Evolutionary conservation across 768 basidiomycete genomes (phyloP), one percentile per base, ranked within the genome.

Genomic region (Termitomyces sp.): DNA sequence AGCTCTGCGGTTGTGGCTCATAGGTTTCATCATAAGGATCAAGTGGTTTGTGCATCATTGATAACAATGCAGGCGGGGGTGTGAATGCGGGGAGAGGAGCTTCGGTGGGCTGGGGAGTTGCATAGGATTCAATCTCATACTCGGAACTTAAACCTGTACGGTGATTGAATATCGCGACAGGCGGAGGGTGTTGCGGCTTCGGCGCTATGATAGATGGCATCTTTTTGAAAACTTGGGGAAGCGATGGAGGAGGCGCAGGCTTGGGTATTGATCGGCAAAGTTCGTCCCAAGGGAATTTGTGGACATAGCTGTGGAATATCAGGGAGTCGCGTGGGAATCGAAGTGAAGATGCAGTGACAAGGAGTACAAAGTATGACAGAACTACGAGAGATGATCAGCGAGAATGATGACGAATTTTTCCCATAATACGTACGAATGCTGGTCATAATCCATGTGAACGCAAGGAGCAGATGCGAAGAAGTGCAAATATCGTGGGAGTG

Each of bases 381-480:
- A 87, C 87, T 89, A 55, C 5, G 38, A 11, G 45, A 51, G 42
- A 44, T 55, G 22, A 45, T 44, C 48, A 55, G 44, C 11, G 51
- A n/a, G 40, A 28, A 46, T 49, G 35, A 51, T 30, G 17, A 15
- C 40, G 2, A 48, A 42, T 30, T 41, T 9, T 28, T 41, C 10
- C 24, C 26, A 17, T 24, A 51, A 26, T 26, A 74, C 79, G 54
- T 53, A 83, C 81, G 64, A 34, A 67, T 65, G 44, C 67, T 51
- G 26, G 76, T 68, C 41, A 56, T 54, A 11, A 64, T 55, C 66
- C 66, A 68, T 49, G 80, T 74, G 61, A 88, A 85, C 2, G 77
- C 83, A 57, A 82, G 69, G 28, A 89, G 70, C 28, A 85, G 72
- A 44, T 68, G 73, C 21, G 75, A 74, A 9, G 88, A 87, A 5